Evolutionary conservation across 306 rosid species (phyloP).

Genomic region (Erythrophleum fordii): DNA sequence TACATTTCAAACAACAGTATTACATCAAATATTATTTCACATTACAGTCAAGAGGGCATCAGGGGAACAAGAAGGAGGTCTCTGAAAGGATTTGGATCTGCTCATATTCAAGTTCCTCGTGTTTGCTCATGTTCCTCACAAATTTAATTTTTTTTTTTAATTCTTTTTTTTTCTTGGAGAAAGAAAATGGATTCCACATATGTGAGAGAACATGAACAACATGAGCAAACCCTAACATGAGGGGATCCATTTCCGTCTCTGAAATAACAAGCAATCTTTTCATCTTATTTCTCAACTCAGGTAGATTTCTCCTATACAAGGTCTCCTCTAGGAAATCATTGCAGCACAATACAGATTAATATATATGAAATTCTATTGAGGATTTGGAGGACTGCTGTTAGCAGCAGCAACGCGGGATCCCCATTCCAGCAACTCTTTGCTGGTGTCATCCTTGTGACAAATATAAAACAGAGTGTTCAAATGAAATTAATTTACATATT

Average conservation of each 20-base stretch:
- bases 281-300: background rate
- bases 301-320: background rate
- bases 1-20: background rate
- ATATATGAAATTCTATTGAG: constrained; percentile 50
- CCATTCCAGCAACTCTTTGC: constrained; percentile 95
- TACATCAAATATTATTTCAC: background rate
- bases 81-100: no score
- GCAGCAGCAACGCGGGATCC: constrained; percentile 94
- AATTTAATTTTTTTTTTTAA: no score
- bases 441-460: constrained; percentile 89
- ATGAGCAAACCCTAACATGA: no score
- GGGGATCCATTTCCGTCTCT: no score
- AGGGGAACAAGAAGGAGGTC: background rate
- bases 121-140: no score
- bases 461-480: constrained; percentile 71
- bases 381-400: constrained; percentile 85
- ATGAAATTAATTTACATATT: no score
- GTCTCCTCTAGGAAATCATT: background rate
- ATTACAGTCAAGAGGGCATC: background rate
- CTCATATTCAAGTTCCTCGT: no score
- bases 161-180: no score
- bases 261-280: background rate
- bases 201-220: no score
- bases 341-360: background rate
- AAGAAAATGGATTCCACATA: no score